Evolutionary conservation across 805 yeast species (phyloP), one percentile per base, ranked within the genome.

Genomic region (Candida suzukii): DNA sequence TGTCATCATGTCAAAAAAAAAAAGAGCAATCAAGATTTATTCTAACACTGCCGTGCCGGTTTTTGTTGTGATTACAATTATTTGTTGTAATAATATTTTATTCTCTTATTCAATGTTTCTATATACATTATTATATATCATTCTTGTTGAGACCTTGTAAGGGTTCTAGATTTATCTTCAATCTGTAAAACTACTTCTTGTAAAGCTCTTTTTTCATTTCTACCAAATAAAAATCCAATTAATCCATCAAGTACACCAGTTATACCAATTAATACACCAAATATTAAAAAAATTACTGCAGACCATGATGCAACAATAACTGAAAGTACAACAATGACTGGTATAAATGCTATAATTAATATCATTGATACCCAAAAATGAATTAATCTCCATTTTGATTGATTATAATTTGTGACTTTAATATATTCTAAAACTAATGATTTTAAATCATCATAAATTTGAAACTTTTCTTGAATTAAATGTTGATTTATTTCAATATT

Each of bases 141-240:
- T n/a, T 31, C 20, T 31, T 16, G 34, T 5, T 31, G 34, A n/a
- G 13, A 18, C 13, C 16, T 18, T 18, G 18, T 35, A 16, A 52
- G 11, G 25, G 35, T 49, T 10, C 38, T 40, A 2, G 22, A 21
- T 12, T 50, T 49, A 35, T 63, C 68, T 7, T 57, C 60, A 2
- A 88, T 84, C 56, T 91, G 95, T 48, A 70, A 60, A 44, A 74
- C 73, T 5, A 88, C 88, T 61, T 91, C 98, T 20, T 63, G 64
- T 37, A 93, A 61, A 1, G 90, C 91, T 37, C 98, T 67, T 39
- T 67, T 58, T 56, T 93, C 99, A n/a, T 77, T 71, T 27, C 88
- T 68, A 0, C 95, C 95, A 56, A 90, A 91, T 25, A 88, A 54
- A 42, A 70, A 73, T 32, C 91, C 90, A 35, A 93, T 83, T 41